These are phyloP conservation scores for Xerocomus nothofagi DNA, from an alignment of 1,284 basidiomycete species.

Conservation along the genomic window DNA sequence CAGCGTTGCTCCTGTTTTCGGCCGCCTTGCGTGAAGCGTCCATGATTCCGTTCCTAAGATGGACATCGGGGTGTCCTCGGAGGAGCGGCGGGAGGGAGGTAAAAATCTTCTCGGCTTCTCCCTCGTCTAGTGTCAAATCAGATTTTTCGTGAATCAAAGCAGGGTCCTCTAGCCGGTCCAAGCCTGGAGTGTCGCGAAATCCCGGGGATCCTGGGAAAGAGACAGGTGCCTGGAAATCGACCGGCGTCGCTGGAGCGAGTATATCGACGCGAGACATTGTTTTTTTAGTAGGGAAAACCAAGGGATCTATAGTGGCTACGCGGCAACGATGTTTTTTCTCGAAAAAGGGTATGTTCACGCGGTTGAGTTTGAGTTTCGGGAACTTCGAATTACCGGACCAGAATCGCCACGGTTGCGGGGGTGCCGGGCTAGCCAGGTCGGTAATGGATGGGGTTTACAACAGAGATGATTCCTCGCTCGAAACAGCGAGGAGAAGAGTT, in stretches of 20 bases:
- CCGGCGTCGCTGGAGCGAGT: conserved; percentile 46
- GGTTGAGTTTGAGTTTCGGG: conserved; percentile 28
- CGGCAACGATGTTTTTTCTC: conserved; percentile 19
- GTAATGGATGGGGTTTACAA: conserved; percentile 48
- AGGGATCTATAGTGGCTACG: conserved; percentile 34
- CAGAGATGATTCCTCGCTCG: conserved; percentile 62
- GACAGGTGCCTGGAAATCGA: conserved; percentile 40
- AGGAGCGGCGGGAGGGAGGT: conserved; percentile 64
- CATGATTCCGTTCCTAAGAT: conserved; percentile 73
- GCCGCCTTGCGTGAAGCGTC: conserved; percentile 53
- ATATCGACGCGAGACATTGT: conserved; percentile 64
- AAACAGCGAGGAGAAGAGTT: conserved; percentile 58
- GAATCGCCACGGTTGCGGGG: conserved; percentile 63
- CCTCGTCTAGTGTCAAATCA: conserved; percentile 28
- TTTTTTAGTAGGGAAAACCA: conserved; percentile 20
- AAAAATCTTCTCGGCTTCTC: conserved; percentile 46
- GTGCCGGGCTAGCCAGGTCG: conserved; percentile 69
- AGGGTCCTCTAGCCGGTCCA: conserved; percentile 30
- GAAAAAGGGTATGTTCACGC: conserved; percentile 20
- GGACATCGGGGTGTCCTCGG: conserved; percentile 66
- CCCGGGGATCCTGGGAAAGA: conserved; percentile 31
- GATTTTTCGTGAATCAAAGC: conserved; percentile 33
- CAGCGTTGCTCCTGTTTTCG: conserved; percentile 67
- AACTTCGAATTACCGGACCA: conserved; percentile 61
- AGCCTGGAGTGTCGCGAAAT: conserved; percentile 31